Base-by-base conservation (phyloP, 2,329 filamentous ascomycete genomes). In the Phoma sp. region DNA sequence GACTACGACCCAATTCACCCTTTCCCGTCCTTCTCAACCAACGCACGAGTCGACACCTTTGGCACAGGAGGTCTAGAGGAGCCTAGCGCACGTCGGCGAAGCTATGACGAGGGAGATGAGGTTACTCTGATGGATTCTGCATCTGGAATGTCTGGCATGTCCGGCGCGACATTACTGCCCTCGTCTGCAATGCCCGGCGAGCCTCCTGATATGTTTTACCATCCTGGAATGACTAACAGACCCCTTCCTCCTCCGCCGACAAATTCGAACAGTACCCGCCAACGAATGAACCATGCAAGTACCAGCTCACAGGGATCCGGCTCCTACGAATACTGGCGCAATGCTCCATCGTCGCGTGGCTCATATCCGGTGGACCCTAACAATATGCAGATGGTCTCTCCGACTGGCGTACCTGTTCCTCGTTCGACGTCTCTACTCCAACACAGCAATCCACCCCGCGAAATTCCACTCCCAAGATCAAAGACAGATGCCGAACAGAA, bases 41-140 rank as follows among this genome's bases (percentile, higher is more conserved):
- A 87, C 48, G 91, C 89, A 5, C 84, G 90, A 47, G 89, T 96
- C 43, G 93, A 98, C 74, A 92, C 91, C 39, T 90, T 86, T 42
- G 93, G 91, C 7, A 97, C 92, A n/a, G 95, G 93, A 33, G 95
- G 95, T 1, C 77, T 97, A 23, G 87, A 92, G 57, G 85, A 90
- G 53, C 92, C 93, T 2, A 86, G 82, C 42, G 81, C 68, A 6
- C 78, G 92, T 61, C 85, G 92, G 56, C 81, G 92, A 66, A 97
- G 92, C 75, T 97, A 95, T 65, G 93, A 98, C 64, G 92, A 96
- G 71, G 93, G 91, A 2, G 95, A 97, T 63, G 95, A 98, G 73
- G 83, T 76, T 38, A 74, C 72, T 5, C 67, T 81, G 29, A 78
- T 74, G 60, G 77, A 81, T 39, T 61, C 52, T 33, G 60, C 64